Evolutionary conservation across 164 flowering plant genomes (phyloP).

Genomic region (Umbellularia californica): DNA sequence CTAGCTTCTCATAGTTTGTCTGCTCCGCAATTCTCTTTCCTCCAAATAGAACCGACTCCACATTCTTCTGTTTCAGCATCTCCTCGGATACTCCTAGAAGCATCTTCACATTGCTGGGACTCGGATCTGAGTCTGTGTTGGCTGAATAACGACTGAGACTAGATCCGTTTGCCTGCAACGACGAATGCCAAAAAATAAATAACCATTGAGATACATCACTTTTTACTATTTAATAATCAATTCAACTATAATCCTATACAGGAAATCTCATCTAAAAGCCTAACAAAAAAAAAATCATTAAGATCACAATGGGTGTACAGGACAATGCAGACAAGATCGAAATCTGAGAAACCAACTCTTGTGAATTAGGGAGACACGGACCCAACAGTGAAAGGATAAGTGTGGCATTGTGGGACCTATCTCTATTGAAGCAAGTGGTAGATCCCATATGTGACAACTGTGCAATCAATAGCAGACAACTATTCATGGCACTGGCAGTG

Average conservation of each 20-base stretch:
- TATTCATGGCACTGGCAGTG: background rate
- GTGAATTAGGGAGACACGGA: too few relatives aligned
- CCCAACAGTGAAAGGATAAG: background rate
- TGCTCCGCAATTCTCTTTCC: conserved; percentile 74
- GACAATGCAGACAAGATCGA: too few relatives aligned
- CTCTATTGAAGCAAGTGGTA: background rate
- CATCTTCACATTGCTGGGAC: conserved; percentile 61
- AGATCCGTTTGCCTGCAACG: conserved; percentile 71
- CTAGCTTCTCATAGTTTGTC: conserved; percentile 77
- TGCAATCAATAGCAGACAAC: background rate
- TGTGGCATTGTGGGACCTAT: background rate
- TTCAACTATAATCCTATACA: too few relatives aligned
- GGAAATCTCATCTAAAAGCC: too few relatives aligned
- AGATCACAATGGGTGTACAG: too few relatives aligned
- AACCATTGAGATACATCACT: too few relatives aligned
- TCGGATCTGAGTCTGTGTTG: conserved; percentile 60
- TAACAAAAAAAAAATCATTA: too few relatives aligned
- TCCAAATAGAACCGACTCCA: conserved; percentile 81
- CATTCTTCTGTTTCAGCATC: conserved; percentile 86
- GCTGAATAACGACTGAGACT: conserved; percentile 44
- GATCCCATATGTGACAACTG: background rate
- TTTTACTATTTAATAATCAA: too few relatives aligned
- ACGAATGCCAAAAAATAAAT: background rate
- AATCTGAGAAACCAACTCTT: too few relatives aligned
- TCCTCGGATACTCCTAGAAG: conserved; percentile 65